A percentile compares a stretch with the other conserved stretches of the same genome.
Evolutionary conservation across 805 yeast genomes (phyloP).

Genomic region (Torulaspora delbrueckii): DNA sequence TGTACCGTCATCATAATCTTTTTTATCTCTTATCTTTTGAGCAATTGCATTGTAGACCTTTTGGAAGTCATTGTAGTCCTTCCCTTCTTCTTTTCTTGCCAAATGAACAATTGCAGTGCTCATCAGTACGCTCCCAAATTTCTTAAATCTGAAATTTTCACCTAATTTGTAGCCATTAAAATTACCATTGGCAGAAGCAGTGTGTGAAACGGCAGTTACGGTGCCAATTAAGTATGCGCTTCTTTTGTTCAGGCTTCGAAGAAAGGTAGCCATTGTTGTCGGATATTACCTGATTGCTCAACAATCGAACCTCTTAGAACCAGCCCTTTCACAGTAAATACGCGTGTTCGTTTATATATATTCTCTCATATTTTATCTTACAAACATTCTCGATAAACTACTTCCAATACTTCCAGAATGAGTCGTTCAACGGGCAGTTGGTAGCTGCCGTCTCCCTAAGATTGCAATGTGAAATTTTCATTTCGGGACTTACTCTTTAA

Average conservation of each 20-base stretch:
- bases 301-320: no score
- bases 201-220: neutral
- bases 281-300: no score
- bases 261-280: neutral
- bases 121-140: neutral
- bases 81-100: conserved; percentile 32
- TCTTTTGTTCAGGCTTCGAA: neutral
- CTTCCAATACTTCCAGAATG: no score
- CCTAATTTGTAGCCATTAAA: neutral
- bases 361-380: no score
- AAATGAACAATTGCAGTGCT: conserved; percentile 31
- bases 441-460: no score
- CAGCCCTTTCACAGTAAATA: no score
- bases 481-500: no score
- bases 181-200: neutral
- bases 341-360: no score
- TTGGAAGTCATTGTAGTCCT: conserved; percentile 49
- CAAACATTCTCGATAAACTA: no score
- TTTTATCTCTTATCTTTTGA: conserved; percentile 47
- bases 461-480: no score
- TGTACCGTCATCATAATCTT: conserved; percentile 58
- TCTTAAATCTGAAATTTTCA: neutral
- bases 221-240: neutral
- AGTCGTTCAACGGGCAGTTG: no score
- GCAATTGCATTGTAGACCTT: conserved; percentile 71